Base-by-base conservation (phyloP, 1,284 basidiomycete species). In the Cystobasidiaceae sp. region DNA sequence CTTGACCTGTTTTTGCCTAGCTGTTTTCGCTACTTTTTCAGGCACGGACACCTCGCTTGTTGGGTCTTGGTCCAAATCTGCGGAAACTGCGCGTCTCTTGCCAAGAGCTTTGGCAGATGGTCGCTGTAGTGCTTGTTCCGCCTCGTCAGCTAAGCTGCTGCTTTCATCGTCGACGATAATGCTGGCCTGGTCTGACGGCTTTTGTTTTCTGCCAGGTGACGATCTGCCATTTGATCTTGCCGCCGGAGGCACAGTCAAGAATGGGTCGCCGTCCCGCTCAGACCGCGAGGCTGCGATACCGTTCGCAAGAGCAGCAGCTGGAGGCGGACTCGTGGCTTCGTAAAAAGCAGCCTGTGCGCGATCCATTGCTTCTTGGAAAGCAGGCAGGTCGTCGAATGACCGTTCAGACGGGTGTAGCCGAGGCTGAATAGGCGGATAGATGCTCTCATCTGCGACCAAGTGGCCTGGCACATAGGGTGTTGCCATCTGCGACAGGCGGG, bases 401-500 rank as follows among this genome's bases (percentile, higher is more conserved):
- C 60, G 49, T 39, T 62, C 60, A 8, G 60, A 23, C 4, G 60
- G 60, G 19, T 51, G 60, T 23, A 54, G 32, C 23, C 50, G 60
- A 2, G 60, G 49, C 19, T 52, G 60, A 11, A 62, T 39, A 9
- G 50, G 49, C 33, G 60, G 60, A 51, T 52, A 39, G 28, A 54
- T 25, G 15, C 49, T 45, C 15, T 52, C 60, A 15, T 62, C 49
- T 3, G 60, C 34, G 13, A 62, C 50, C 13, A 62, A 27, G 32
- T 62, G 60, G 15, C 60, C 60, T 43, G 60, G 60, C 8, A 62
- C 60, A 33, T 62, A 52, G 4, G 60, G 60, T 13, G 60, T 62
- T 1, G 60, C 60, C 15, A 54, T 34, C 39, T 52, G 19, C 15
- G 60, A 62, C 13, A 43, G 44, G 19, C 60, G 41, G 5, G 50